Percentiles rank a stretch among this genome's conserved stretches.
Conservation (phyloP, 163 green algal species). For the Chlorella variabilis region DNA sequence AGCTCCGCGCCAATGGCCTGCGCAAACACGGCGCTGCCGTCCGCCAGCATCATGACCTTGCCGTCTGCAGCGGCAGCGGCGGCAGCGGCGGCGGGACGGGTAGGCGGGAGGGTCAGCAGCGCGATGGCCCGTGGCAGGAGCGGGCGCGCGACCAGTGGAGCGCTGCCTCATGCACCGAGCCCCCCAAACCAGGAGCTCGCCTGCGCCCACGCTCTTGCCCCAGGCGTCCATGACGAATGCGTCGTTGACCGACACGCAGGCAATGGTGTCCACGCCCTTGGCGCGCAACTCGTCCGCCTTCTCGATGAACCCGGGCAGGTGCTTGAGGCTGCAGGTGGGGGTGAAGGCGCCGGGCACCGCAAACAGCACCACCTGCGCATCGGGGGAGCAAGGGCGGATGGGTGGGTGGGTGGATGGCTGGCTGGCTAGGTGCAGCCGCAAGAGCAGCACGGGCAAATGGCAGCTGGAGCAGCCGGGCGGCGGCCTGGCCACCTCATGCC, state of each 20-base stretch:
- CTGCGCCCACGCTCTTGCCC: constrained; percentile 74
- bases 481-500: too few relatives aligned
- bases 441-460: too few relatives aligned
- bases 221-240: constrained; percentile 98
- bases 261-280: constrained; percentile 94
- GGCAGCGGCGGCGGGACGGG: not conserved
- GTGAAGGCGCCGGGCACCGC: constrained; percentile 99
- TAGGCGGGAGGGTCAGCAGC: too few relatives aligned
- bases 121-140: too few relatives aligned
- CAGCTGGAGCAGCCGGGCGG: too few relatives aligned
- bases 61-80: constrained; percentile 36
- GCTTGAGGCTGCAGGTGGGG: constrained; percentile 97
- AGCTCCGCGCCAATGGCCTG: constrained; percentile 94
- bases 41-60: constrained; percentile 93
- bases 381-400: too few relatives aligned
- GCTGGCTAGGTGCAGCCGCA: too few relatives aligned
- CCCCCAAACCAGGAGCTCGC: too few relatives aligned
- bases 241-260: constrained; percentile 95
- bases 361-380: constrained; percentile 95
- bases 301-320: constrained; percentile 97
- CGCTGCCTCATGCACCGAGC: too few relatives aligned
- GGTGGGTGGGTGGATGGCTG: too few relatives aligned
- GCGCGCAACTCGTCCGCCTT: constrained; percentile 92
- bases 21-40: constrained; percentile 93
- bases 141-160: too few relatives aligned